Base-by-base conservation (phyloP, 2,329 filamentous ascomycete genomes). In the Tolypocladium ovalisporum region DNA sequence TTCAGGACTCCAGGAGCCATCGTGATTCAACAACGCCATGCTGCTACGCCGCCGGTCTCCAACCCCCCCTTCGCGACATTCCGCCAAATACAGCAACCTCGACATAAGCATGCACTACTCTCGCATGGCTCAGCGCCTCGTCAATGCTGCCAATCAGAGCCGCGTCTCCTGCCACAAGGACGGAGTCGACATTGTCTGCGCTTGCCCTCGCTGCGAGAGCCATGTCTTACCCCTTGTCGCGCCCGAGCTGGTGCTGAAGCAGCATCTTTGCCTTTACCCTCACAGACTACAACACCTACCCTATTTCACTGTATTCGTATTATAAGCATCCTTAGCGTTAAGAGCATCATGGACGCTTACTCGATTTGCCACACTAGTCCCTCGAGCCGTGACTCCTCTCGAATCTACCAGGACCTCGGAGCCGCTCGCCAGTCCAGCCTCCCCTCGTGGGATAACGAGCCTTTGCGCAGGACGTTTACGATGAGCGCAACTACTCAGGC, bases 361-460 rank as follows among this genome's bases (percentile, higher is more conserved):
- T 75, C 76, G 34, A 73, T 80, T 64, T 79, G 73, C 40, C 75
- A 69, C 64, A 76, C 73, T 62, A 79, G 75, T 65, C 67, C 73
- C 35, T 67, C 74, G 22, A 70, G 68, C 54, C 73, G 75, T 61
- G 69, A 67, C 57, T 70, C 73, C 32, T 80, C 78, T 51, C 75
- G 71, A 55, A 76, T 81, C 55, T 79, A 79, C 64, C 75, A 75
- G 60, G 79, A 81, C 63, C 71, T 81, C 29, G 72, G 71, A 61
- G 70, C 72, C 29, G 73, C 72, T 54, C 75, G 71, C 52, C 66
- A 71, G 29, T 69, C 70, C 49, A 73, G 66, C 58, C 62, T 73
- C 35, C 61, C 69, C 53, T 68, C 69, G 42, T 64, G 71, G 56
- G 64, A 68, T 55, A 64, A 66, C 54, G 66, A 71, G 37, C 60